These are phyloP conservation scores for Pleurotus djamor DNA, from an alignment of 768 basidiomycete genomes.

Conservation along the genomic window DNA sequence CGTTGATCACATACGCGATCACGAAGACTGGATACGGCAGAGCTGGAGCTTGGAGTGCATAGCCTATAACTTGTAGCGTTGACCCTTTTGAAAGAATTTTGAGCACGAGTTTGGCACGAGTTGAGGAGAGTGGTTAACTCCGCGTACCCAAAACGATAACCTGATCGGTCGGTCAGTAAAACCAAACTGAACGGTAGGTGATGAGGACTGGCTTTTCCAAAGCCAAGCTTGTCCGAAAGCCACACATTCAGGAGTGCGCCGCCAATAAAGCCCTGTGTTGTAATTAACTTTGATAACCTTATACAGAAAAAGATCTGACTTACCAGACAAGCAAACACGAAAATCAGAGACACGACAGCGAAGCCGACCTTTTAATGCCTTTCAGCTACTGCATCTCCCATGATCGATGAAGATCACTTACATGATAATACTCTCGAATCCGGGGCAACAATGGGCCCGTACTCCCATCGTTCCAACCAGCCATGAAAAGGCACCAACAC, in stretches of 20 bases:
- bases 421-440: constrained; percentile 57
- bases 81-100: constrained; percentile 27
- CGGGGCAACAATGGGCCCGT: constrained; percentile 74
- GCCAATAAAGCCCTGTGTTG: constrained; percentile 37
- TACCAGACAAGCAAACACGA: constrained; percentile 41
- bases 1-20: constrained; percentile 25
- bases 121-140: background rate
- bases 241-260: constrained; percentile 46
- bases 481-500: constrained; percentile 56
- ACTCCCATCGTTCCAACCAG: constrained; percentile 79
- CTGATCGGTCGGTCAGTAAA: constrained; percentile 8
- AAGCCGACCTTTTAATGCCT: constrained; percentile 38
- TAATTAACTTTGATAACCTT: background rate
- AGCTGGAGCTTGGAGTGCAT: constrained; percentile 41
- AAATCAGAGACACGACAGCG: constrained; percentile 58
- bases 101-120: background rate
- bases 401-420: constrained; percentile 34
- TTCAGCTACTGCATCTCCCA: background rate
- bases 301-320: constrained; percentile 17
- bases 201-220: constrained; percentile 36
- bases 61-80: constrained; percentile 39
- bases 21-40: constrained; percentile 55
- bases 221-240: constrained; percentile 38
- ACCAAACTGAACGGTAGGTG: background rate
- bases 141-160: constrained; percentile 10